These are phyloP conservation scores for Poa annua DNA, from an alignment of 176 grass and related monocot species.

Conservation along the genomic window DNA sequence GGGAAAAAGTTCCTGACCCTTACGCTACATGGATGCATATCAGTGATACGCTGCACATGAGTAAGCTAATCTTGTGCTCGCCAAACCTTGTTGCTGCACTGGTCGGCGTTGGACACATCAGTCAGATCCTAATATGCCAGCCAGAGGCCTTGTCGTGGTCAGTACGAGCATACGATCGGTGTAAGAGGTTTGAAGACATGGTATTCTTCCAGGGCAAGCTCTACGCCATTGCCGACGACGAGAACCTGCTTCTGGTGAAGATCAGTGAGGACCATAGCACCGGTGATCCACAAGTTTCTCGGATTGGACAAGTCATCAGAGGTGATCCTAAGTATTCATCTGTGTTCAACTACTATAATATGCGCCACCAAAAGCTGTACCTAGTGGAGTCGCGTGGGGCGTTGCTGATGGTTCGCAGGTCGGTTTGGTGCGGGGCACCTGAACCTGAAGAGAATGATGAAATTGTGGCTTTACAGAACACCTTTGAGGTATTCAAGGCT, in stretches of 20 bases:
- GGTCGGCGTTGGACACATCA: not conserved
- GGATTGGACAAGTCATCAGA: not conserved
- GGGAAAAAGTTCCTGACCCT: not conserved
- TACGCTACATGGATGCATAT: not conserved
- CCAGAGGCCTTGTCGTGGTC: not conserved
- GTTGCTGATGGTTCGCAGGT: conserved; percentile 3
- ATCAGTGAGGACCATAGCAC: not conserved
- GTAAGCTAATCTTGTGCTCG: not conserved
- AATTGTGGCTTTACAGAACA: not conserved
- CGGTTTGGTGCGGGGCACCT: not conserved
- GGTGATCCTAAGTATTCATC: not conserved
- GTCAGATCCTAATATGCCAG: conserved; percentile 6
- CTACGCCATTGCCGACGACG: not conserved
- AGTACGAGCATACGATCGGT: not conserved
- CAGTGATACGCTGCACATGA: not conserved
- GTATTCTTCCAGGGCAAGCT: not conserved
- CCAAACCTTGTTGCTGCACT: conserved; percentile 6
- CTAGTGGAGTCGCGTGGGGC: not conserved
- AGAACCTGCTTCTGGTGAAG: not conserved
- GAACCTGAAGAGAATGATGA: not conserved
- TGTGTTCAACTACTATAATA: not conserved
- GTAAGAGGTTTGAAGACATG: not conserved
- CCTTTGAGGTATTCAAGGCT: conserved; percentile 7
- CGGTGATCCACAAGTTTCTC: not conserved
- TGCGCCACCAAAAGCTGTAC: not conserved